Conservation (phyloP, 2,329 filamentous ascomycete genomes). For the Pestalotiopsis sp. region DNA sequence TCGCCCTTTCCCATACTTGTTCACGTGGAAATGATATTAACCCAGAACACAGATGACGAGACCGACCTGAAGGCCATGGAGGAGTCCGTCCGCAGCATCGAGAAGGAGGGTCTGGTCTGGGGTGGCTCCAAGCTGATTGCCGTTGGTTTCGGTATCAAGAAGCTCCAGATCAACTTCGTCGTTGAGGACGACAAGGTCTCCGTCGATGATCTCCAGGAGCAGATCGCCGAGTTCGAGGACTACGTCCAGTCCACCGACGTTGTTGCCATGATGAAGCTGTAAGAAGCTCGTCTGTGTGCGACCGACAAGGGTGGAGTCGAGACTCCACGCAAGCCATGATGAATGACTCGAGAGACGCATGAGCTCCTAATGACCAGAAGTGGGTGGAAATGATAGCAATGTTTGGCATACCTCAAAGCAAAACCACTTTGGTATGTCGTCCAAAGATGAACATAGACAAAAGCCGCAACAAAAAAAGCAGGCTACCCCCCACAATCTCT, state of each 20-base stretch:
- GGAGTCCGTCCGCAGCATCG: slow-evolving; percentile 77
- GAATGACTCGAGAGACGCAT: slow-evolving; percentile 31
- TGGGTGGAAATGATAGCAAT: slow-evolving; percentile 16
- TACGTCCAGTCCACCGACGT: slow-evolving; percentile 94
- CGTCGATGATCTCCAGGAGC: slow-evolving; percentile 80
- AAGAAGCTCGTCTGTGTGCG: slow-evolving; percentile 40
- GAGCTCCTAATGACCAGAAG: slow-evolving; percentile 32
- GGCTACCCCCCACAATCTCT: background rate
- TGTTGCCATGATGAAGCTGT: slow-evolving; percentile 91
- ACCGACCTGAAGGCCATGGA: slow-evolving; percentile 87
- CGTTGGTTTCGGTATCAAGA: slow-evolving; percentile 97
- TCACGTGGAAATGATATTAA: background rate
- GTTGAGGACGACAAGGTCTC: slow-evolving; percentile 97
- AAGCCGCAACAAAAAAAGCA: slow-evolving; percentile 11
- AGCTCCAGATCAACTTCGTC: slow-evolving; percentile 98
- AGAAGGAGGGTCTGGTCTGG: slow-evolving; percentile 95
- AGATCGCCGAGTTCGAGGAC: slow-evolving; percentile 86
- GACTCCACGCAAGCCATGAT: slow-evolving; percentile 30
- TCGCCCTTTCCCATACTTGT: background rate
- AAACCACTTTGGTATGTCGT: background rate
- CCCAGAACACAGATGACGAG: slow-evolving; percentile 72
- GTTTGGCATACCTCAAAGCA: slow-evolving; percentile 5
- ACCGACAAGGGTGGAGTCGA: slow-evolving; percentile 20
- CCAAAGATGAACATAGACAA: slow-evolving; percentile 10
- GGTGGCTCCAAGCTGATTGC: slow-evolving; percentile 87